Percentiles rank a stretch among this genome's conserved stretches.
Evolutionary conservation across 805 yeast species (phyloP).

Genomic region (Myxozyma lipomycoides): DNA sequence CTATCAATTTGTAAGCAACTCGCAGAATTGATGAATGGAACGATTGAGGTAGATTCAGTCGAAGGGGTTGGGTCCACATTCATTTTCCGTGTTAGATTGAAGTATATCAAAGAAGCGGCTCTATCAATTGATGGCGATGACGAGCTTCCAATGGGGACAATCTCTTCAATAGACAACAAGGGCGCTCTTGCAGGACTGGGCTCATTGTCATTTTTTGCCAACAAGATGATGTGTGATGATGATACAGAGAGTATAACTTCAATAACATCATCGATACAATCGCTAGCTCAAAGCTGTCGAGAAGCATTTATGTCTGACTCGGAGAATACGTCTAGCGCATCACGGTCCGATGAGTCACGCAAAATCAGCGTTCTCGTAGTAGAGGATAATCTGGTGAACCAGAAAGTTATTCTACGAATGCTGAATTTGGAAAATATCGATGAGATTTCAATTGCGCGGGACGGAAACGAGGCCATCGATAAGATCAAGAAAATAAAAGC

Average conservation of each 20-base stretch:
- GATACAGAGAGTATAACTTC: slow-evolving; percentile 15
- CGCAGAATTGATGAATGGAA: slow-evolving; percentile 87
- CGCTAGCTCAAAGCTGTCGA: slow-evolving; percentile 8
- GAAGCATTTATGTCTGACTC: neutral
- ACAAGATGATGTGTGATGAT: slow-evolving; percentile 7
- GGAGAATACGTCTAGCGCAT: neutral
- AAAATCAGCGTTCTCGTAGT: slow-evolving; percentile 66
- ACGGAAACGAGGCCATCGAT: slow-evolving; percentile 85
- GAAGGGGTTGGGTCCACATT: slow-evolving; percentile 84
- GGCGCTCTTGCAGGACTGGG: slow-evolving; percentile 21
- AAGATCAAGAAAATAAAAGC: slow-evolving; percentile 49
- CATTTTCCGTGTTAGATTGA: slow-evolving; percentile 44
- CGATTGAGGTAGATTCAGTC: slow-evolving; percentile 65
- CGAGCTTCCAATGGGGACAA: neutral
- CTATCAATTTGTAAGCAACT: slow-evolving; percentile 84
- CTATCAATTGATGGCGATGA: slow-evolving; percentile 8
- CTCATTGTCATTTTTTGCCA: slow-evolving; percentile 14
- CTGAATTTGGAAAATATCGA: slow-evolving; percentile 73
- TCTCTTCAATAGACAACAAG: neutral
- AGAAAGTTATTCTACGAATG: slow-evolving; percentile 90
- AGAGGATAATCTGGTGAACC: slow-evolving; percentile 91
- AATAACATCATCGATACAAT: slow-evolving; percentile 9
- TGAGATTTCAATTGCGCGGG: slow-evolving; percentile 73
- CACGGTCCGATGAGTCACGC: neutral
- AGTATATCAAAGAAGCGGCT: slow-evolving; percentile 54